Percentiles rank a stretch among this genome's conserved stretches.
Conservation (phyloP, 495 filamentous ascomycete genomes). For the Lasiosphaeria ovina region DNA sequence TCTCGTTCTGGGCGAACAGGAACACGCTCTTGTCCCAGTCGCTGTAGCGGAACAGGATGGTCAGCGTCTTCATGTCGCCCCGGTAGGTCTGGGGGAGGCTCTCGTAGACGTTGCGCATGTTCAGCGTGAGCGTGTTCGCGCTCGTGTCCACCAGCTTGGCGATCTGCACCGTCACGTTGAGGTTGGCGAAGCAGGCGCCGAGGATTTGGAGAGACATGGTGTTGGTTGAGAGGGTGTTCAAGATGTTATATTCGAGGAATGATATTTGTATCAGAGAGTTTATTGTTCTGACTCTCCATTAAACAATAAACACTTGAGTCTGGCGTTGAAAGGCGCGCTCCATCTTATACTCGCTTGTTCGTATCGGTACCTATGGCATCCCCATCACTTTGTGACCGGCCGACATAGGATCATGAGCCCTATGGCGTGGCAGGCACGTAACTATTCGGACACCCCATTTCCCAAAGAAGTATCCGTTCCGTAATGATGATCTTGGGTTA, state of each 20-base stretch:
- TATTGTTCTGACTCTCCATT: background rate
- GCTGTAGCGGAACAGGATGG: background rate
- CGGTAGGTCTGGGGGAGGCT: background rate
- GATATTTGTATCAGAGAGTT: background rate
- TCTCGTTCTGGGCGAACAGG: background rate
- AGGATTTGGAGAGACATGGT: background rate
- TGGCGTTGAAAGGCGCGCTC: no score
- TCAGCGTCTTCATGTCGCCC: background rate
- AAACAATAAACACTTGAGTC: no score
- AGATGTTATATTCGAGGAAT: background rate
- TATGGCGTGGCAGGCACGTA: no score
- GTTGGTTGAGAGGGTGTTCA: background rate
- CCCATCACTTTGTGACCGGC: no score
- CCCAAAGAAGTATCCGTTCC: no score
- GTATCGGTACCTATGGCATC: no score
- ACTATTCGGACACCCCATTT: no score
- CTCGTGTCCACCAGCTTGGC: background rate
- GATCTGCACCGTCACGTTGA: background rate
- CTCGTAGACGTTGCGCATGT: background rate
- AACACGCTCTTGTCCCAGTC: background rate
- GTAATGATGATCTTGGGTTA: no score
- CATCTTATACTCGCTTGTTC: no score
- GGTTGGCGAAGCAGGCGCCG: background rate
- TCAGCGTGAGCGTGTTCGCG: background rate
- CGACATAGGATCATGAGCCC: no score